These are phyloP conservation scores for Citrus unshiu DNA, from an alignment of 345 rosid genomes.

Conservation along the genomic window DNA sequence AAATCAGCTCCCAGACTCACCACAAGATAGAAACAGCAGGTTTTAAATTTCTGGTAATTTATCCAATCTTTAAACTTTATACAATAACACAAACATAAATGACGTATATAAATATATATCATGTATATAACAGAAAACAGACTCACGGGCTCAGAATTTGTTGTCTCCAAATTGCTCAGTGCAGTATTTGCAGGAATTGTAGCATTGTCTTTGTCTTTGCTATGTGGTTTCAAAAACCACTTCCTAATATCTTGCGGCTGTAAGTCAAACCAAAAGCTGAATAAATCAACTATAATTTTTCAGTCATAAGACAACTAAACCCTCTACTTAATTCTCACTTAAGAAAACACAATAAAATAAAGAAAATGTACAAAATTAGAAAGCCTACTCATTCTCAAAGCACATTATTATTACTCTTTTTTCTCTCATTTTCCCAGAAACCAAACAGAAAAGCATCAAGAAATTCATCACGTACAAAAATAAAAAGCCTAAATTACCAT, in stretches of 20 bases:
- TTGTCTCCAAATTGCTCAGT: conserved; percentile 30
- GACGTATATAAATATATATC: background rate
- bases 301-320: background rate
- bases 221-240: conserved; percentile 95
- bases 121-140: background rate
- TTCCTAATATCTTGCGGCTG: conserved; percentile 91
- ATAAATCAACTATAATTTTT: background rate
- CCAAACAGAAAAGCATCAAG: background rate
- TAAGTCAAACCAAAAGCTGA: conserved; percentile 17
- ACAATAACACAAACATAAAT: background rate
- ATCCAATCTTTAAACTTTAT: background rate
- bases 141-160: conserved; percentile 40
- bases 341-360: background rate
- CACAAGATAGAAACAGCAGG: background rate
- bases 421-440: background rate
- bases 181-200: conserved; percentile 35
- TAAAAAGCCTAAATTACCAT: conserved; percentile 10
- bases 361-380: background rate
- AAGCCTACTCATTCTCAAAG: too few species aligned
- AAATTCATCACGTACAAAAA: background rate
- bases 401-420: background rate
- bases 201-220: conserved; percentile 49
- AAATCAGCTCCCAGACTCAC: too few species aligned
- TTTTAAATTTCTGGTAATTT: background rate
- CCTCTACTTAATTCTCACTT: background rate